Evolutionary conservation across 495 filamentous ascomycete species (phyloP), one percentile per base, ranked within the genome.

Genomic region (Staphylotrichum tortipilum): DNA sequence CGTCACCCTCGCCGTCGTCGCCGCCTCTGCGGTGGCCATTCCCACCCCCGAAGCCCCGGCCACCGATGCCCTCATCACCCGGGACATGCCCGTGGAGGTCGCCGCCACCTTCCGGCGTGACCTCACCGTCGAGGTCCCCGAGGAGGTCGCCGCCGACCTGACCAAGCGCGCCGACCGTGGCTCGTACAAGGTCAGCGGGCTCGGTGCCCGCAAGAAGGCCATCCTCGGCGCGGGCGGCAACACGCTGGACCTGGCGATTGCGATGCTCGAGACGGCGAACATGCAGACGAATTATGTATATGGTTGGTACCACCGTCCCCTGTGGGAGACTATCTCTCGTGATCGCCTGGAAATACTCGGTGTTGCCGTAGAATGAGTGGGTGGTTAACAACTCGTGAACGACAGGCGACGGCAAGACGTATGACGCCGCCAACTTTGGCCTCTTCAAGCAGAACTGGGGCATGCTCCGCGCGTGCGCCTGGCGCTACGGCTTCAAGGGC

Each of bases 381-480:
- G n/a, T 14, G 8, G 14, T 11, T 26, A 26, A 41, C 2, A 28
- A n/a, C n/a, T n/a, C n/a, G 7, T 5, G 5, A 7, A 4, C 14
- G 3, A 0, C 22, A 41, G 38, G 38, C 8, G 38, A 41, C 23
- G 38, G 8, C 21, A 41, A 41, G 10, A 26, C 38, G 21, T 2
- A 4, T 12, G 38, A 41, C 15, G 38, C 38, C n/a, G 38, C 38
- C 38, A 40, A 41, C 38, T 41, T 41, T 14, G 38, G 38, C 21
- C 38, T 41, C 38, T 41, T 41, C 19, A 41, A 41, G 38, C 38
- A 41, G 38, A 41, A 44, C 26, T 44, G 41, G 41, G 41, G 41
- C 26, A 31, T 44, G 26, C 26, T 44, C 24, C 41, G 41, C 3
- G 41, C 3, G 26, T 44, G 41, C 26, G 24, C 26, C 7, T 44